A percentile compares a stretch with the other conserved stretches of the same genome.
Evolutionary conservation across 495 filamentous ascomycete genomes (phyloP).

Genomic region (Aspergillus asperescens): DNA sequence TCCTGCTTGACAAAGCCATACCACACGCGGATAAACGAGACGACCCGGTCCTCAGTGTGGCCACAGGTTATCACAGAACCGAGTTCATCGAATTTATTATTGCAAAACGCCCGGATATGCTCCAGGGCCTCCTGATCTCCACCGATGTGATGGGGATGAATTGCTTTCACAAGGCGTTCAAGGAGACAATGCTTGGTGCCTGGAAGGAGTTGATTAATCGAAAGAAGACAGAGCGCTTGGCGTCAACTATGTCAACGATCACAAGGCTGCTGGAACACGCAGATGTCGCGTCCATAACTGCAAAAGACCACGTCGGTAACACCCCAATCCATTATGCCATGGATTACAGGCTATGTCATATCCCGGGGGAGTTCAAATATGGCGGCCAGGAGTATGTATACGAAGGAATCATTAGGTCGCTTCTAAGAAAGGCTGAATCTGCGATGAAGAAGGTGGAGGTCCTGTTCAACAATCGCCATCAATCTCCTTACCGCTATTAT

Average conservation of each 20-base stretch:
- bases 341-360: neutral
- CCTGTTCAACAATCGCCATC: neutral
- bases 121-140: neutral
- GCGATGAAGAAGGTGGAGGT: neutral
- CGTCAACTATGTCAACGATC: neutral
- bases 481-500: neutral
- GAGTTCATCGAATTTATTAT: neutral
- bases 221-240: neutral
- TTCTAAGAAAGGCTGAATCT: neutral
- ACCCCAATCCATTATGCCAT: slow-evolving; percentile 2
- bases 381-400: neutral
- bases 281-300: neutral
- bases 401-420: neutral
- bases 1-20: neutral
- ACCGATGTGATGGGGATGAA: neutral
- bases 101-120: neutral
- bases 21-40: neutral
- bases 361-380: neutral
- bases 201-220: neutral
- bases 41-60: neutral
- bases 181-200: neutral
- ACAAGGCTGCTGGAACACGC: neutral
- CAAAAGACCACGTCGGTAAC: neutral
- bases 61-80: neutral
- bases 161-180: neutral